Percentiles rank a stretch among this genome's conserved stretches.
phyloP scores from a whole-genome alignment of 2,329 filamentous ascomycete genomes.

The Aspergillus phoenicis region DNA sequence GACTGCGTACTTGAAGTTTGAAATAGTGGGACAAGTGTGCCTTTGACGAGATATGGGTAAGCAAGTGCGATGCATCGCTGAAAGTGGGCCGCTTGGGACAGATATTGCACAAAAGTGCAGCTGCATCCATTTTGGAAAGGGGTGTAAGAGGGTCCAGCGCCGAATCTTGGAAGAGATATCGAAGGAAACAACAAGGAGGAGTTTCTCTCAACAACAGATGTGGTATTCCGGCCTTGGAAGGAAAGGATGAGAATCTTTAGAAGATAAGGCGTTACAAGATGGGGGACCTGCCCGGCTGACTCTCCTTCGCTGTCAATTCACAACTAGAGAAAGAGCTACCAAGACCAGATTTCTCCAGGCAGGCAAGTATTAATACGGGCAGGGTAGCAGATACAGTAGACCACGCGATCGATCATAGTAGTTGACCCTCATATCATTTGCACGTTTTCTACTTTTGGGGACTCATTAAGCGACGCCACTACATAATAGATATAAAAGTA shows the following conservation, averaged over 20 bases:
- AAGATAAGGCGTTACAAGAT: background rate
- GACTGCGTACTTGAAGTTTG: conserved; percentile 73
- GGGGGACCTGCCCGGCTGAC: conserved; percentile 4
- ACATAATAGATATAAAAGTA: no score
- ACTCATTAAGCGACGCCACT: no score
- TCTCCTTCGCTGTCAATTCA: conserved; percentile 1
- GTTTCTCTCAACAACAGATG: conserved; percentile 4
- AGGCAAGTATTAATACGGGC: no score
- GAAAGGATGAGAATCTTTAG: background rate
- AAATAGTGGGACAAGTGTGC: conserved; percentile 85
- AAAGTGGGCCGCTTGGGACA: conserved; percentile 80
- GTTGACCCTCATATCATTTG: no score
- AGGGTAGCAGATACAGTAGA: no score
- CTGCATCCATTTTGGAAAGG: conserved; percentile 45
- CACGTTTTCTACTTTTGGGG: no score
- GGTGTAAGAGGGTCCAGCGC: background rate
- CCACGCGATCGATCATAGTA: no score
- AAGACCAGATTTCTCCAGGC: background rate
- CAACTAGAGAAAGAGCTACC: conserved; percentile 20
- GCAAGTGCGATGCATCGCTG: conserved; percentile 85
- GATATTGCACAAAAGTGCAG: conserved; percentile 77
- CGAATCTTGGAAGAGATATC: conserved; percentile 13
- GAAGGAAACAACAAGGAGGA: conserved; percentile 33
- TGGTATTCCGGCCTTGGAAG: background rate
- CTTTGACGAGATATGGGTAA: conserved; percentile 91